Conservation (phyloP, 2,329 filamentous ascomycete species). For the Ascosphaera apis region DNA sequence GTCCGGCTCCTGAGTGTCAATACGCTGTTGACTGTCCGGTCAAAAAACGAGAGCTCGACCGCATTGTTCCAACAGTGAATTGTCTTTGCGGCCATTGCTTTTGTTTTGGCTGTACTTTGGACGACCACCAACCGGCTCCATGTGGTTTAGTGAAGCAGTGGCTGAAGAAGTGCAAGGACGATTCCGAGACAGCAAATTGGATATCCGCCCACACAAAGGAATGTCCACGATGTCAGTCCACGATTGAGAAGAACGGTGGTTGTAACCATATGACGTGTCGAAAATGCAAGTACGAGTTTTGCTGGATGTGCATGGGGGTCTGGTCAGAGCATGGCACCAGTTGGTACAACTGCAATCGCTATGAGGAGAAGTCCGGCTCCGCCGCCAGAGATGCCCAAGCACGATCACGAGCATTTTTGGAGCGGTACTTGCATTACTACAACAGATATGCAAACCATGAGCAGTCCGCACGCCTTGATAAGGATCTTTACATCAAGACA, state of each 20-base stretch:
- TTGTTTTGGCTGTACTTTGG: constrained; percentile 81
- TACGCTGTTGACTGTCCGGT: constrained; percentile 77
- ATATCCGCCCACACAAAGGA: constrained; percentile 98
- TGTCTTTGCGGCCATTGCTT: constrained; percentile 72
- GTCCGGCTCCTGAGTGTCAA: constrained; percentile 87
- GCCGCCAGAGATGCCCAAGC: constrained; percentile 85
- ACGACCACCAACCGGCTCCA: constrained; percentile 81
- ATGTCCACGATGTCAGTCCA: constrained; percentile 85
- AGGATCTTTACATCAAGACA: constrained; percentile 85
- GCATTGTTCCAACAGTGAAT: constrained; percentile 70
- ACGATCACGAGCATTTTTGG: constrained; percentile 67
- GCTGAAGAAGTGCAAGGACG: constrained; percentile 96
- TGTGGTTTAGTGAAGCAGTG: constrained; percentile 82
- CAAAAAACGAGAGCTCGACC: constrained; percentile 66
- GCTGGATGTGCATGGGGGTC: constrained; percentile 99
- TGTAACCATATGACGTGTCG: constrained; percentile 97
- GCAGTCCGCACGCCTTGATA: constrained; percentile 88
- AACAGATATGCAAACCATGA: constrained; percentile 98
- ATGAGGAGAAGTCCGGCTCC: constrained; percentile 80
- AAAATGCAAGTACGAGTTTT: constrained; percentile 92
- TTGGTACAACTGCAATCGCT: constrained; percentile 99
- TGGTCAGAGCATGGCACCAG: constrained; percentile 98
- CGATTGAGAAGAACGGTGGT: constrained; percentile 95
- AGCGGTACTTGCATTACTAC: constrained; percentile 97
- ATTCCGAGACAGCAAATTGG: constrained; percentile 97